Evolutionary conservation across 2,329 filamentous ascomycete genomes (phyloP), one percentile per base, ranked within the genome.

Genomic region (Fusarium kyushuense): DNA sequence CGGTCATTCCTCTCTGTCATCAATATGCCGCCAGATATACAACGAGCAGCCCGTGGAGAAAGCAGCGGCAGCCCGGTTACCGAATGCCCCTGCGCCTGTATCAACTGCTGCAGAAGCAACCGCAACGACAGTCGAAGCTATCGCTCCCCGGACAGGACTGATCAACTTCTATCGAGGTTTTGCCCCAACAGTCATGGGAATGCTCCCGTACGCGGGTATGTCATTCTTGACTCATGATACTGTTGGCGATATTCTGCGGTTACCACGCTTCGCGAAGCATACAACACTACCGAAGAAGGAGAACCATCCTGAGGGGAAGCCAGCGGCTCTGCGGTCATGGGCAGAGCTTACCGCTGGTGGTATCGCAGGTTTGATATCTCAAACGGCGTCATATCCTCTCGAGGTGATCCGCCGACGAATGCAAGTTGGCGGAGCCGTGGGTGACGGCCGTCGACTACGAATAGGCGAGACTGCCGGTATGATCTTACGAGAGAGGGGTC

Each of bases 151-250:
- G 27, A 86, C 85, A 13, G 95, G 95, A 6, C 77, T 98, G 1
- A 80, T 88, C 57, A 99, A 99, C 79, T 99, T 99, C 78, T 99
- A 97, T 80, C 89, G 96, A 48, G 96, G 96, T 49, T 99, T 99
- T 78, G 88, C 89, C 0, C 92, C 95, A 0, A 98, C 96, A 0
- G 80, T 99, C 7, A 84, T 96, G 63, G 96, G 96, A 72, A 99
- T 99, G 95, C 83, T 99, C 1, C 96, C 96, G 0, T 99, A 99
- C 76, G 96, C 96, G 2, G 96, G 96, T 73, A 90, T 96, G 75
- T 97, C 94, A 2, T 99, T 99, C 81, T 86, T 99, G 40, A 97
- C 93, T 0, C 96, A 99, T 81, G 96, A 99, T 78, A 93, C 92
- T 6, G 88, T 91, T 40, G 92, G 93, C 63, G 96, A 99, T 78